A percentile compares a stretch with the other conserved stretches of the same genome.
These are phyloP conservation scores for Saturnispora silvae DNA, from an alignment of 805 yeast species.

Conservation along the genomic window DNA sequence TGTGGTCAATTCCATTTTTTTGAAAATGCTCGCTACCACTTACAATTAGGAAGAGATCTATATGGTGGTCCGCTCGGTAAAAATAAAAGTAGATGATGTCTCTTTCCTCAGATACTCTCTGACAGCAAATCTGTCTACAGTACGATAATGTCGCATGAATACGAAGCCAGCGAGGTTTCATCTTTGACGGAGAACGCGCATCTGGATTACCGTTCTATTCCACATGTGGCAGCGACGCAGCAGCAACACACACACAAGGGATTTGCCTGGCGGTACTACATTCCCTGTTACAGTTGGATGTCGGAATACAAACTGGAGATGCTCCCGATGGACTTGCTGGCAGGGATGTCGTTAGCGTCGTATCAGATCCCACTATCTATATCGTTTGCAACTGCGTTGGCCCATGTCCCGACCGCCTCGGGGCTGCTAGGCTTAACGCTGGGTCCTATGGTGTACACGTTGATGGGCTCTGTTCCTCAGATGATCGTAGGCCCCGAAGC, in stretches of 20 bases:
- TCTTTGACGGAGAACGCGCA: slow-evolving; percentile 1
- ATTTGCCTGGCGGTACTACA: slow-evolving; percentile 48
- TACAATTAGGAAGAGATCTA: no score
- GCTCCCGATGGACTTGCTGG: slow-evolving; percentile 54
- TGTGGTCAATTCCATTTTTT: no score
- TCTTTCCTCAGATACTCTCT: no score
- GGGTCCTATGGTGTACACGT: slow-evolving; percentile 67
- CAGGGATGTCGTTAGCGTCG: slow-evolving; percentile 81
- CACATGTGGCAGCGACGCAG: not conserved
- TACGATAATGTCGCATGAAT: no score
- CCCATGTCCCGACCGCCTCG: slow-evolving; percentile 71
- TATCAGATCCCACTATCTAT: slow-evolving; percentile 84
- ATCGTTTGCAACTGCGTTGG: slow-evolving; percentile 73
- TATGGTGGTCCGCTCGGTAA: no score
- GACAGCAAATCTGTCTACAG: no score
- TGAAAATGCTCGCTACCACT: no score
- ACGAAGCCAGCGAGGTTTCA: not conserved
- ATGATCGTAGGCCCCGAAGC: slow-evolving; percentile 92
- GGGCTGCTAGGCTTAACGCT: slow-evolving; percentile 70
- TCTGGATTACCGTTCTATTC: not conserved
- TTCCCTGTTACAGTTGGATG: slow-evolving; percentile 64
- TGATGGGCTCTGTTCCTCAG: slow-evolving; percentile 79
- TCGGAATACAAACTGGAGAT: slow-evolving; percentile 33
- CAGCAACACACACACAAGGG: slow-evolving; percentile 7
- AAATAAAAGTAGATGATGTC: no score